These are phyloP conservation scores for Hygrocybe coccinea DNA, from an alignment of 768 basidiomycete species.

Conservation along the genomic window DNA sequence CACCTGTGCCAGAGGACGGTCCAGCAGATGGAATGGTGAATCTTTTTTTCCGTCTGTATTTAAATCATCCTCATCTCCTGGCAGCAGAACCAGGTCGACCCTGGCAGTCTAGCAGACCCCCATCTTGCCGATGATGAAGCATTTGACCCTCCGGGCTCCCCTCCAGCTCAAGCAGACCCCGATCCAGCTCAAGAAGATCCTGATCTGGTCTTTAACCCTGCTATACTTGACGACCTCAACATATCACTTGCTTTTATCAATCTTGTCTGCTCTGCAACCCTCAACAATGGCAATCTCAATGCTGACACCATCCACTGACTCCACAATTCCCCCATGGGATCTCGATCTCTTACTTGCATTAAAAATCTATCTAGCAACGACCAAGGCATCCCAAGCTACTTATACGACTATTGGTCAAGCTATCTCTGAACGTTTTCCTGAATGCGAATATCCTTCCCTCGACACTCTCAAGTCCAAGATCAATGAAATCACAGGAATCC, in stretches of 20 bases:
- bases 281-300: constrained; percentile 24
- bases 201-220: not conserved
- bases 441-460: constrained; percentile 25
- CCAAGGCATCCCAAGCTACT: constrained; percentile 26
- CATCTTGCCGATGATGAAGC: not conserved
- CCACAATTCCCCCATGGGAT: constrained; percentile 21
- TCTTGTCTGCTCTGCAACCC: constrained; percentile 20
- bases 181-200: not conserved
- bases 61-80: too few relatives aligned
- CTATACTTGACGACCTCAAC: constrained; percentile 15
- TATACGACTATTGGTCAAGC: constrained; percentile 24
- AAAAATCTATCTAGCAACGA: constrained; percentile 27
- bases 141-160: too few relatives aligned
- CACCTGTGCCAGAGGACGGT: too few relatives aligned
- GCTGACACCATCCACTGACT: constrained; percentile 18
- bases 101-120: not conserved
- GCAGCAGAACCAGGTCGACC: too few relatives aligned
- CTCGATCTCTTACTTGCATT: constrained; percentile 29
- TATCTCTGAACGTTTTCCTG: constrained; percentile 20
- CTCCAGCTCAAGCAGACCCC: not conserved
- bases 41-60: too few relatives aligned
- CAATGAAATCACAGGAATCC: constrained; percentile 31
- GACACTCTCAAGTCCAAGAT: constrained; percentile 27
- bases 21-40: too few relatives aligned
- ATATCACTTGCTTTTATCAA: constrained; percentile 20